phyloP scores from a whole-genome alignment of 345 rosid genomes.

The Salix suchowensis region DNA sequence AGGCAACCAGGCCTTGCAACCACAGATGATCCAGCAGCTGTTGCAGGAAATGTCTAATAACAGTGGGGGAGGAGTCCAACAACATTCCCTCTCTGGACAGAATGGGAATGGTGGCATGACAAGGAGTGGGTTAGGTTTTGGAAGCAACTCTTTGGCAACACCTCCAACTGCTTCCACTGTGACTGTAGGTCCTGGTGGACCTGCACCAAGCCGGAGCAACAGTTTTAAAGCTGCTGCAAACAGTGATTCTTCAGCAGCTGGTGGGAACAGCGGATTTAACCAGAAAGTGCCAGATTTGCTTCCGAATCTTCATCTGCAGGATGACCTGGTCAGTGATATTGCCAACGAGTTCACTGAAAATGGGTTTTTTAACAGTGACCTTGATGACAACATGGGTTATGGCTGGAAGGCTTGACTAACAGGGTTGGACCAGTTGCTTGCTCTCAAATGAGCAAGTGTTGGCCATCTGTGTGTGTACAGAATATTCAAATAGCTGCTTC shows the following conservation, averaged over 20 bases:
- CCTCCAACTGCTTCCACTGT: slow-evolving; percentile 36
- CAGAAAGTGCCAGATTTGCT: slow-evolving; percentile 45
- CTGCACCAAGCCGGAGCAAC: slow-evolving; percentile 53
- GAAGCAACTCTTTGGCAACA: slow-evolving; percentile 35
- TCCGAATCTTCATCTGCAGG: slow-evolving; percentile 49
- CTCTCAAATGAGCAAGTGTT: slow-evolving; percentile 10
- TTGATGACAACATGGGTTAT: slow-evolving; percentile 59
- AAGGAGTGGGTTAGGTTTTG: slow-evolving; percentile 37
- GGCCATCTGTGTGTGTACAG: slow-evolving; percentile 41
- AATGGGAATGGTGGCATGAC: slow-evolving; percentile 27
- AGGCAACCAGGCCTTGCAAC: slow-evolving; percentile 64
- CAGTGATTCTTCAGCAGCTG: slow-evolving; percentile 53
- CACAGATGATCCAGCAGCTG: slow-evolving; percentile 76
- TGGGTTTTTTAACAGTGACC: slow-evolving; percentile 63
- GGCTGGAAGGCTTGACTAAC: slow-evolving; percentile 62
- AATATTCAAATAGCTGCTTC: slow-evolving; percentile 31
- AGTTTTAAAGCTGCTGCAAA: slow-evolving; percentile 58
- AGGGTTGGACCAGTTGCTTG: slow-evolving; percentile 20
- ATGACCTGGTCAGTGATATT: slow-evolving; percentile 60
- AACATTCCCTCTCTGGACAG: slow-evolving; percentile 43
- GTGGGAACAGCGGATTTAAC: slow-evolving; percentile 39
- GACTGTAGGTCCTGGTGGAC: slow-evolving; percentile 37
- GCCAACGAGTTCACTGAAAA: slow-evolving; percentile 54
- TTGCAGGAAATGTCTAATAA: slow-evolving; percentile 67
- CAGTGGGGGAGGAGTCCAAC: slow-evolving; percentile 40